phyloP scores from a whole-genome alignment of 805 yeast genomes.

The Candida adriatica region DNA sequence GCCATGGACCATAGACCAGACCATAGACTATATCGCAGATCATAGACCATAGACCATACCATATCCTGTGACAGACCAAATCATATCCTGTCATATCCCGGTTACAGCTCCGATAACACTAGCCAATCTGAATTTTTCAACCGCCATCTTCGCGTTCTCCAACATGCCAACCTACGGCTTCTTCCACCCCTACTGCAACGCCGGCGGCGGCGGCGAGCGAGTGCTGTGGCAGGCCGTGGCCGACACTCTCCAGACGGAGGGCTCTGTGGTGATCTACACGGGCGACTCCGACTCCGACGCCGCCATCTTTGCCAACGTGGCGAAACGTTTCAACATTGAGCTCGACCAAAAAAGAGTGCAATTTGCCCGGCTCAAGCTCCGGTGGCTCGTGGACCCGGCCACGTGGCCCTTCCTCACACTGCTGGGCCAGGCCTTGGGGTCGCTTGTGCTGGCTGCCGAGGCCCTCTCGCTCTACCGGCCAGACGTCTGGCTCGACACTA shows the following conservation, averaged over 20 bases:
- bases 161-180: constrained; percentile 56
- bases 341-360: constrained; percentile 48
- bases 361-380: constrained; percentile 50
- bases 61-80: too few species aligned
- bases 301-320: constrained; percentile 44
- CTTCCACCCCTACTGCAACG: constrained; percentile 92
- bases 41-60: too few species aligned
- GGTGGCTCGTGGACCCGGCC: constrained; percentile 58
- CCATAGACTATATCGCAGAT: too few species aligned
- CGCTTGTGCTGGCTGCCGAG: constrained; percentile 58
- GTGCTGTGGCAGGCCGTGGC: constrained; percentile 93
- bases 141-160: too few species aligned
- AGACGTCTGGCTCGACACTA: constrained; percentile 90
- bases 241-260: constrained; percentile 47
- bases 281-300: constrained; percentile 51
- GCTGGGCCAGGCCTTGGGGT: constrained; percentile 83
- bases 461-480: constrained; percentile 64
- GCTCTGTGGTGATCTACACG: constrained; percentile 64
- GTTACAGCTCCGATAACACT: too few species aligned
- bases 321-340: constrained; percentile 48
- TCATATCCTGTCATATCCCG: too few species aligned
- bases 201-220: constrained; percentile 98
- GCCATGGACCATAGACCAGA: too few species aligned
- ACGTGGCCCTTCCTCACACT: constrained; percentile 79
- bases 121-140: too few species aligned